These are phyloP conservation scores for Parafenestella ontariensis DNA, from an alignment of 2,329 filamentous ascomycete genomes.

Conservation along the genomic window DNA sequence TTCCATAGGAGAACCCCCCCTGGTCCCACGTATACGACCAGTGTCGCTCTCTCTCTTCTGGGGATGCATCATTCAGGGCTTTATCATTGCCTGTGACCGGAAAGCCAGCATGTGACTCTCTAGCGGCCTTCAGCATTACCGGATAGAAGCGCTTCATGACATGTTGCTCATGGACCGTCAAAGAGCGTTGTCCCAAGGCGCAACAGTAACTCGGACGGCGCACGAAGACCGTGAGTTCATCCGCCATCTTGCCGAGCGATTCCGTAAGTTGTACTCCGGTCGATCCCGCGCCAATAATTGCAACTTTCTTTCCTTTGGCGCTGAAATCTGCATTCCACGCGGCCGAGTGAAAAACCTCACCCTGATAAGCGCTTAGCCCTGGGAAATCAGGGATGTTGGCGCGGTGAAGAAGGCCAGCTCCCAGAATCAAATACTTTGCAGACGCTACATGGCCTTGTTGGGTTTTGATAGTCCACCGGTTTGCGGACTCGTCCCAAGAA, in stretches of 20 bases:
- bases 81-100: neutral
- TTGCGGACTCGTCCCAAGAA: neutral
- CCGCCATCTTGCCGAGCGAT: conserved; percentile 59
- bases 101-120: neutral
- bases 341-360: conserved; percentile 63
- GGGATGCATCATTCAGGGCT: neutral
- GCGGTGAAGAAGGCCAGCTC: conserved; percentile 62
- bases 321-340: conserved; percentile 62
- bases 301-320: conserved; percentile 63
- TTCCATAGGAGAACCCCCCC: neutral
- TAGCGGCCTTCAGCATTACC: neutral
- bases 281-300: conserved; percentile 67
- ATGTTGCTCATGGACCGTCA: neutral
- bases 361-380: conserved; percentile 64
- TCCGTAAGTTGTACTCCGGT: conserved; percentile 68
- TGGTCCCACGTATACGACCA: neutral
- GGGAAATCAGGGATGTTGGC: conserved; percentile 63
- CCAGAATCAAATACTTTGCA: conserved; percentile 56
- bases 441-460: conserved; percentile 16
- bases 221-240: conserved; percentile 63
- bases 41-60: neutral
- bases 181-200: neutral
- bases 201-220: conserved; percentile 58
- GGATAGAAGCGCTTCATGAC: neutral
- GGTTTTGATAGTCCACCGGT: conserved; percentile 15